phyloP scores from a whole-genome alignment of 192 early-diverging fungal species.

The Dissophora globulifera region DNA sequence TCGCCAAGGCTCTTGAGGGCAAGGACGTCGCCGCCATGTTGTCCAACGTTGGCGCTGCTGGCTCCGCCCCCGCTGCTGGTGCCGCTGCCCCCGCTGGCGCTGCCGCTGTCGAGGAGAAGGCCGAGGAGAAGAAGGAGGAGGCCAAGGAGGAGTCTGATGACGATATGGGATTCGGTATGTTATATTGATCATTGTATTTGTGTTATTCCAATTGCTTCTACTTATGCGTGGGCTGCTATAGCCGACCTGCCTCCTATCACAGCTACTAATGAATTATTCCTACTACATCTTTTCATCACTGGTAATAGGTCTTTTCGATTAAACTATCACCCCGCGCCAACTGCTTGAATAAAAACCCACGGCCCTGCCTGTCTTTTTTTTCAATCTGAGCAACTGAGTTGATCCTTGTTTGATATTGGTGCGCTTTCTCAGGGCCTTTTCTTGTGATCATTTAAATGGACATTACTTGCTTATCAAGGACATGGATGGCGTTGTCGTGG shows the following conservation, averaged over 20 bases:
- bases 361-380: conserved; percentile 17
- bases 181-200: too few species aligned
- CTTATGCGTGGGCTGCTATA: too few species aligned
- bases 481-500: too few species aligned
- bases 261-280: background rate
- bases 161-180: conserved; percentile 87
- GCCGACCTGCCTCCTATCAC: too few species aligned
- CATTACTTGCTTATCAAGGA: too few species aligned
- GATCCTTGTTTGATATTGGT: background rate
- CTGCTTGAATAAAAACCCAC: conserved; percentile 22
- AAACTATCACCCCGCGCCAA: conserved; percentile 48
- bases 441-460: too few species aligned
- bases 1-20: conserved; percentile 98
- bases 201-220: too few species aligned
- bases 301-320: conserved; percentile 63
- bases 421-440: background rate
- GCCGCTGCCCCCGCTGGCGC: conserved; percentile 55
- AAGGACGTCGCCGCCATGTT: conserved; percentile 91
- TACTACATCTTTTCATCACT: conserved; percentile 9
- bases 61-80: conserved; percentile 59
- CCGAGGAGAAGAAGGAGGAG: conserved; percentile 65
- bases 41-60: conserved; percentile 87
- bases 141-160: conserved; percentile 85
- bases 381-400: background rate
- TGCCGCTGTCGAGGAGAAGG: conserved; percentile 55